Evolutionary conservation across 2,329 filamentous ascomycete genomes (phyloP).

Genomic region (Xylariales sp.): DNA sequence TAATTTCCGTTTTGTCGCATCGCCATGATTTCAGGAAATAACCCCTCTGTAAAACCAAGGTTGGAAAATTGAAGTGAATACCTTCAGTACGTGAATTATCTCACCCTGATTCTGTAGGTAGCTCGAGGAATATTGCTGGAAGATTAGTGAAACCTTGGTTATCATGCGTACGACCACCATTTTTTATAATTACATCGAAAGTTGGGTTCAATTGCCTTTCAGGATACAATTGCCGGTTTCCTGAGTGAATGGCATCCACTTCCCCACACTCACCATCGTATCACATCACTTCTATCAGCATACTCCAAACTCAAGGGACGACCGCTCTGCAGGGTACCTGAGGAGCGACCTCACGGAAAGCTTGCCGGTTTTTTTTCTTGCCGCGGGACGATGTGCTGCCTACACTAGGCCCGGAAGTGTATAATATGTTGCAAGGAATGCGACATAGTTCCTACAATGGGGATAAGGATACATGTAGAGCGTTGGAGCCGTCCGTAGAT

Average conservation of each 20-base stretch:
- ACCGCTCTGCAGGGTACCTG: neutral
- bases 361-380: neutral
- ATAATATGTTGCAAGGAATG: slow-evolving; percentile 6
- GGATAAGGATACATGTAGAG: slow-evolving; percentile 5
- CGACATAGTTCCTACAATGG: slow-evolving; percentile 7
- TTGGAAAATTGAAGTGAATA: neutral
- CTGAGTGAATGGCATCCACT: slow-evolving; percentile 9
- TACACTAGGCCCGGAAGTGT: neutral
- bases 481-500: neutral
- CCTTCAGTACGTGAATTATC: neutral
- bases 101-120: neutral
- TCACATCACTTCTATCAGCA: slow-evolving; percentile 1
- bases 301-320: slow-evolving; percentile 19
- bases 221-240: slow-evolving; percentile 30
- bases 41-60: neutral
- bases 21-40: slow-evolving; percentile 8
- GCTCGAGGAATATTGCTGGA: neutral
- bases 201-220: neutral
- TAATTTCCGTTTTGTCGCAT: slow-evolving; percentile 11
- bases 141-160: neutral
- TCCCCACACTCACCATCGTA: slow-evolving; percentile 27
- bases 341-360: slow-evolving; percentile 2
- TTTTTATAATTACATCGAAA: slow-evolving; percentile 7
- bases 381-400: neutral
- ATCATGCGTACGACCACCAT: neutral